Percentiles rank a stretch among this genome's conserved stretches.
phyloP scores from a whole-genome alignment of 768 basidiomycete species.

The Gymnopilus dilepis region DNA sequence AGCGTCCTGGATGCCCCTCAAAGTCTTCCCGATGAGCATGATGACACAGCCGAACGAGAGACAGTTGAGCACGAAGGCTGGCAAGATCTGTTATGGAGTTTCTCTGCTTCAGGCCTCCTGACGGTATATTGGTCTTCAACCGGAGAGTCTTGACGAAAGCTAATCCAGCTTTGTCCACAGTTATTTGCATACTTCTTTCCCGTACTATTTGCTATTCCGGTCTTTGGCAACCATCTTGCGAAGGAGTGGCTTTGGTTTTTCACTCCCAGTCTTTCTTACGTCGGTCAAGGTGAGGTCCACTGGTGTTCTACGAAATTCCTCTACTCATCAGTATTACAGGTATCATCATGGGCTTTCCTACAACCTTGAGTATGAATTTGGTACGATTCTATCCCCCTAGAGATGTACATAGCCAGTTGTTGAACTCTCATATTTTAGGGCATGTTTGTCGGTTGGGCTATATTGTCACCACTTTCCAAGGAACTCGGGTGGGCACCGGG shows the following conservation, averaged over 20 bases:
- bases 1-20: constrained; percentile 18
- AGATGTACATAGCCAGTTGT: no score
- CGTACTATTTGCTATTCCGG: constrained; percentile 82
- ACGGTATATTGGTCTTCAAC: constrained; percentile 57
- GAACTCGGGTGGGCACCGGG: constrained; percentile 91
- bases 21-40: constrained; percentile 38
- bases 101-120: constrained; percentile 71
- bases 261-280: constrained; percentile 88
- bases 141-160: neutral
- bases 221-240: constrained; percentile 85
- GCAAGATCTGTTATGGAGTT: constrained; percentile 79
- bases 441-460: constrained; percentile 96
- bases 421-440: constrained; percentile 54
- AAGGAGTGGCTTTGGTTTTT: constrained; percentile 93
- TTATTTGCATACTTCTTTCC: constrained; percentile 90
- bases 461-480: constrained; percentile 90
- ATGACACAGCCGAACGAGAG: constrained; percentile 45
- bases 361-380: constrained; percentile 91
- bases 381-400: constrained; percentile 48
- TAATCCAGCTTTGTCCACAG: constrained; percentile 42
- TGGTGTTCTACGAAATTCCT: constrained; percentile 4
- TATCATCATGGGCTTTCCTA: constrained; percentile 98
- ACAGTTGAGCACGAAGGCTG: constrained; percentile 73
- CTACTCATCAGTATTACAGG: constrained; percentile 44
- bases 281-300: constrained; percentile 75